phyloP scores from a whole-genome alignment of 495 filamentous ascomycete genomes.

The Friedmanniomyces simplex region DNA sequence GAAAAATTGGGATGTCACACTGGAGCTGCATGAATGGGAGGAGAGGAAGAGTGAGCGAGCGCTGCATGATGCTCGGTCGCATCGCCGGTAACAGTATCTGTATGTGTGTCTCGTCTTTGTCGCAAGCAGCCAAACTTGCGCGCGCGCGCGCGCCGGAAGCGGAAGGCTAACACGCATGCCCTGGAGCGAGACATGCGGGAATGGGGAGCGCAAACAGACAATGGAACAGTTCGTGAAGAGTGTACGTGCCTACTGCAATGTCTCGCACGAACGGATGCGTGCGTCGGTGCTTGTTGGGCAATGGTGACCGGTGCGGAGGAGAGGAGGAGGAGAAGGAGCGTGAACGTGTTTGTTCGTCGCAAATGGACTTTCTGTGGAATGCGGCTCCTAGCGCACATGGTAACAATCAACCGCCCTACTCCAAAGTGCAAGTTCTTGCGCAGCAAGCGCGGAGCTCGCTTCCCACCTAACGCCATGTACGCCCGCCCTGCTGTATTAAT shows the following conservation, averaged over 20 bases:
- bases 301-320: background rate
- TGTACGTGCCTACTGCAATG: background rate
- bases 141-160: slow-evolving; percentile 3
- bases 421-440: background rate
- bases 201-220: slow-evolving; percentile 12
- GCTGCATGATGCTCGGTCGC: background rate
- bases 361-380: slow-evolving; percentile 9
- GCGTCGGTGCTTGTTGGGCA: background rate
- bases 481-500: background rate
- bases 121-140: slow-evolving; percentile 5
- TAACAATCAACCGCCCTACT: background rate
- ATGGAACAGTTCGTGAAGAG: background rate
- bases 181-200: background rate
- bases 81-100: background rate
- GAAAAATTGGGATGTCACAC: background rate
- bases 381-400: background rate
- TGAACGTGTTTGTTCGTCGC: slow-evolving; percentile 1
- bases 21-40: background rate
- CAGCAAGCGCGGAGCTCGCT: background rate
- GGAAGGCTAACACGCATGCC: background rate
- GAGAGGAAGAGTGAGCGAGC: background rate
- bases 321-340: background rate
- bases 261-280: background rate
- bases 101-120: slow-evolving; percentile 4
- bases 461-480: background rate